Percentiles rank a stretch among this genome's conserved stretches.
phyloP scores from a whole-genome alignment of 768 basidiomycete species.

The Mycena vulgaris region DNA sequence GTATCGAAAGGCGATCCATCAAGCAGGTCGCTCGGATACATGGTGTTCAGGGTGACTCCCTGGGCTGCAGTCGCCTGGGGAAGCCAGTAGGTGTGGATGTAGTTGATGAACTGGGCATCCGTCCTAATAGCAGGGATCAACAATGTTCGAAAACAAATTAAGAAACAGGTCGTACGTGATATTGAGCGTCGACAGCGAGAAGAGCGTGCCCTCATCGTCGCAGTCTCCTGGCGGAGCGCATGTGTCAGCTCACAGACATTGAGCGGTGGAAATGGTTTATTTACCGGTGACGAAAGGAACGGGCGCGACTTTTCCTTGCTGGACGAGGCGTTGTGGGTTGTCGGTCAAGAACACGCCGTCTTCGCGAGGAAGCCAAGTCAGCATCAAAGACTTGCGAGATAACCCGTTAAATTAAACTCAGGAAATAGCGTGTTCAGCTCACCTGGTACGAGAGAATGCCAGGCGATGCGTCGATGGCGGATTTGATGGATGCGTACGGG shows the following conservation, averaged over 20 bases:
- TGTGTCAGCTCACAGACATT: not conserved
- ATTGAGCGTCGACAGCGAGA: conserved; percentile 47
- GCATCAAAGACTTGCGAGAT: conserved; percentile 53
- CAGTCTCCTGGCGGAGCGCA: conserved; percentile 24
- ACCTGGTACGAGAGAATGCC: conserved; percentile 59
- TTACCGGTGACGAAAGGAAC: conserved; percentile 34
- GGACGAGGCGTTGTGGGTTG: conserved; percentile 65
- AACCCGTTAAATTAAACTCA: not conserved
- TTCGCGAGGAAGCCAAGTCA: conserved; percentile 57
- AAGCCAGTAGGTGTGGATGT: conserved; percentile 26
- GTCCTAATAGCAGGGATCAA: conserved; percentile 14
- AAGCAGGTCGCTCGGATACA: conserved; percentile 26
- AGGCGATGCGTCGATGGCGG: conserved; percentile 58
- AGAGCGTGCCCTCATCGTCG: conserved; percentile 58
- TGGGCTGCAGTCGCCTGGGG: conserved; percentile 21
- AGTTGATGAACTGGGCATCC: conserved; percentile 30
- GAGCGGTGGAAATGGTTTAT: too few relatives aligned
- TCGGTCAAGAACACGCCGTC: conserved; percentile 32
- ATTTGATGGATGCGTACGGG: conserved; percentile 53
- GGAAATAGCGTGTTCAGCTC: not conserved
- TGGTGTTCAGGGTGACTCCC: not conserved
- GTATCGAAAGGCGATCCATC: conserved; percentile 41
- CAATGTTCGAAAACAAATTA: not conserved
- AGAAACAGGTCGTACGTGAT: conserved; percentile 45
- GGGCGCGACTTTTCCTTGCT: conserved; percentile 52